Evolutionary conservation across 192 early-diverging fungal genomes (phyloP), one percentile per base, ranked within the genome.

Genomic region (Podila minutissima): DNA sequence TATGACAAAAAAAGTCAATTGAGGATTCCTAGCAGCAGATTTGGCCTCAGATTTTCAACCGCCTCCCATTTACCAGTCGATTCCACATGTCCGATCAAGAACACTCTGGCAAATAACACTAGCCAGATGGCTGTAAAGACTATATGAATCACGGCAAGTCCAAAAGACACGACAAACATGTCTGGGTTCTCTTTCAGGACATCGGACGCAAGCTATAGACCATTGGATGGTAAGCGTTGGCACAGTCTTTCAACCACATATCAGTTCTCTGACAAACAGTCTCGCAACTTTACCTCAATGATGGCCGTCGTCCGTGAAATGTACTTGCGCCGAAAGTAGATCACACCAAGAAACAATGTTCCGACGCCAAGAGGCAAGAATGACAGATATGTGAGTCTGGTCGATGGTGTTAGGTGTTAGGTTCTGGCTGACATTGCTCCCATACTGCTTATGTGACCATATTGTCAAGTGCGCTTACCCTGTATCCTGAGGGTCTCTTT

Each of bases 61-160:
- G 31, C 49, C 19, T 67, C 77, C 58, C 48, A 46, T 4, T 46
- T 55, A 51, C 19, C 29, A 20, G 29, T 28, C 17, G 51, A 15
- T 41, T 74, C 71, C 22, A 82, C 19, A 31, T 85, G 81, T 7
- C 91, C 91, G 37, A 88, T 74, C 35, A 93, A 77, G 81, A 91
- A 94, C 20, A 94, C 73, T 61, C 88, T 85, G 59, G 83, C 86
- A 61, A 95, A 93, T 8, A 94, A 82, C 5, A 88, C 46, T 20
- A 94, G 65, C 94, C 94, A 95, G 6, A 90, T 59, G 19, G 86
- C 71, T 1, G 89, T 86, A 82, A 94, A 95, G 2, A 82, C n/a
- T 33, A 89, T 72, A 82, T 93, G 92, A 29, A 76, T 76, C 10
- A 70, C 50, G 67, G 92, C 77, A 10, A 94, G 58, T 15, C 71